Conservation (phyloP, 225 moss, liverwort and hornwort species). For the Neckera pumila region DNA sequence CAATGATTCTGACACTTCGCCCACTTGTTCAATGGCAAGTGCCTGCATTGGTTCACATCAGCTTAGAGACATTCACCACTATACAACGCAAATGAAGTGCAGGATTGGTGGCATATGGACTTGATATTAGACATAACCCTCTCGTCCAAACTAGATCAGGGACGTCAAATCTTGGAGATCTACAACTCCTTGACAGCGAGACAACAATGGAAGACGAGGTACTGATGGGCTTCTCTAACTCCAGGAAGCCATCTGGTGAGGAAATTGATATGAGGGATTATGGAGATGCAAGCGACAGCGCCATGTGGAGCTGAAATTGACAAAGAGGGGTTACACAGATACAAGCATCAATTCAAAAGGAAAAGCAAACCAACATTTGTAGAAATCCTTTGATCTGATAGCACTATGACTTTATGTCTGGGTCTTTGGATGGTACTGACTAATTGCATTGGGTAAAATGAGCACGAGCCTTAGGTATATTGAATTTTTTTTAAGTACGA, state of each 20-base stretch:
- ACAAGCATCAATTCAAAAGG: not conserved
- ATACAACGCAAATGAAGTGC: not conserved
- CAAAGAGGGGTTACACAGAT: not conserved
- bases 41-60: constrained; percentile 7
- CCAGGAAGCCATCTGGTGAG: not conserved
- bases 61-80: not conserved
- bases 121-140: not conserved
- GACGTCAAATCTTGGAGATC: too few species aligned
- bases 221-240: not conserved
- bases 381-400: not conserved
- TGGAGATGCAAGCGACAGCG: too few species aligned
- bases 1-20: constrained; percentile 67
- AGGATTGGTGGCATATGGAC: not conserved
- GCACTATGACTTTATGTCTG: not conserved
- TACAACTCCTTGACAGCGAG: not conserved
- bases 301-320: not conserved
- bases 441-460: not conserved
- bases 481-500: not conserved
- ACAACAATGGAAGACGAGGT: not conserved
- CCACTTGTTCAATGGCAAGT: constrained; percentile 62
- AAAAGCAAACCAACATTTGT: not conserved
- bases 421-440: not conserved
- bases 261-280: not conserved
- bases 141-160: not conserved
- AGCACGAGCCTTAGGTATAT: not conserved